Evolutionary conservation across 2,329 filamentous ascomycete genomes (phyloP).

Genomic region (Ceratocystis destructans): DNA sequence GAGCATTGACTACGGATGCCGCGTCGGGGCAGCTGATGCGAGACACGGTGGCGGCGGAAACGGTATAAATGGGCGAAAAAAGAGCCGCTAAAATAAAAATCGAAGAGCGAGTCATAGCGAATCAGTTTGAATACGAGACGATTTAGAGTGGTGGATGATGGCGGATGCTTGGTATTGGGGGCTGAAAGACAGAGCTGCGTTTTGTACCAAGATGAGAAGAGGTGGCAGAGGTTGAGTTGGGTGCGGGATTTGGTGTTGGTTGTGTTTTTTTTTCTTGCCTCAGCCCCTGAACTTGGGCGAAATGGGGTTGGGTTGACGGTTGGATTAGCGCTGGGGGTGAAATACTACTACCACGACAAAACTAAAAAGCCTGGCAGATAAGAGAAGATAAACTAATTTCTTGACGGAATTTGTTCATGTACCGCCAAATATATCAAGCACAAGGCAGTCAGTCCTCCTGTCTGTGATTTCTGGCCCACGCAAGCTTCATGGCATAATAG

Average conservation of each 20-base stretch:
- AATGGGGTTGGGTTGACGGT: background rate
- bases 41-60: slow-evolving; percentile 26
- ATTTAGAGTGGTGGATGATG: background rate
- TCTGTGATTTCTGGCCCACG: no score
- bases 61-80: slow-evolving; percentile 27
- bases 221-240: background rate
- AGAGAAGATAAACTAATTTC: no score
- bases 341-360: background rate
- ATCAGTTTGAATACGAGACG: background rate
- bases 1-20: slow-evolving; percentile 26
- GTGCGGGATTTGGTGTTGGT: background rate
- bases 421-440: no score
- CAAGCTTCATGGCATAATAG: no score
- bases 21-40: slow-evolving; percentile 24
- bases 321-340: background rate
- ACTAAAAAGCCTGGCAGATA: background rate
- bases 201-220: background rate
- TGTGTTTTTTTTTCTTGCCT: background rate
- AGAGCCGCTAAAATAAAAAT: slow-evolving; percentile 19
- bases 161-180: background rate
- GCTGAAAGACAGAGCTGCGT: background rate
- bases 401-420: no score
- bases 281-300: background rate
- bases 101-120: slow-evolving; percentile 18
- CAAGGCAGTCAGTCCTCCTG: no score